A percentile compares a stretch with the other conserved stretches of the same genome.
Conservation (phyloP, 768 basidiomycete species). For the Auricularia sp. region DNA sequence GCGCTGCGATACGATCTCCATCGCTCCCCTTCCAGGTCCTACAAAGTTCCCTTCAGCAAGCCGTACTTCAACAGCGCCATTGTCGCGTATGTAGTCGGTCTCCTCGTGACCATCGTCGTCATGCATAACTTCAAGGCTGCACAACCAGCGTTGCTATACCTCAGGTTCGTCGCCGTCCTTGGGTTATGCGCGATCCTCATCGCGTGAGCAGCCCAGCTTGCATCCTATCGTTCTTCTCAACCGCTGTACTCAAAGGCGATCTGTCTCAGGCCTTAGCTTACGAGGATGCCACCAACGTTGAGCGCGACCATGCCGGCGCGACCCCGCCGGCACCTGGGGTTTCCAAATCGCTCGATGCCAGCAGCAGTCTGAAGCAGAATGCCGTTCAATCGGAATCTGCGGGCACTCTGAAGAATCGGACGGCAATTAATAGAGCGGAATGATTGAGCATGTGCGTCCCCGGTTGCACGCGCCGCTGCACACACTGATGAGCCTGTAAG, state of each 20-base stretch:
- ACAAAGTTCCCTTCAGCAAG: slow-evolving; percentile 25
- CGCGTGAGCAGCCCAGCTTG: slow-evolving; percentile 51
- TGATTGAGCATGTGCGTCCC: too few relatives aligned
- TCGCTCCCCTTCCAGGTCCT: slow-evolving; percentile 20
- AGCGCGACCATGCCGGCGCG: slow-evolving; percentile 10
- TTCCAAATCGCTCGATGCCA: too few relatives aligned
- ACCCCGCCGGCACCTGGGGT: neutral
- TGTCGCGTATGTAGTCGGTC: slow-evolving; percentile 61
- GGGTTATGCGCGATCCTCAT: neutral
- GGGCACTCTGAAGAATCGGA: too few relatives aligned
- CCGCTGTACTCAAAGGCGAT: slow-evolving; percentile 57
- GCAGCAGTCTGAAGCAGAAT: too few relatives aligned
- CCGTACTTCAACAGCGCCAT: slow-evolving; percentile 70
- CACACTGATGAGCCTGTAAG: too few relatives aligned
- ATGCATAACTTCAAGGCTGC: slow-evolving; percentile 71
- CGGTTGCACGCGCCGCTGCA: too few relatives aligned
- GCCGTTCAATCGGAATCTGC: too few relatives aligned
- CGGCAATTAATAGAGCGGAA: too few relatives aligned
- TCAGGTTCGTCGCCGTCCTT: slow-evolving; percentile 44
- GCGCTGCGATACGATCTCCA: slow-evolving; percentile 77
- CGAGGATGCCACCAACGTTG: slow-evolving; percentile 41
- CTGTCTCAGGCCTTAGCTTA: slow-evolving; percentile 59
- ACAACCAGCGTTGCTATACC: slow-evolving; percentile 88
- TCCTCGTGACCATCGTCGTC: slow-evolving; percentile 67
- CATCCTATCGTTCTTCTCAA: slow-evolving; percentile 54